A percentile compares a stretch with the other conserved stretches of the same genome.
phyloP scores from a whole-genome alignment of 2,329 filamentous ascomycete genomes.

The Pseudogymnoascus sp. region DNA sequence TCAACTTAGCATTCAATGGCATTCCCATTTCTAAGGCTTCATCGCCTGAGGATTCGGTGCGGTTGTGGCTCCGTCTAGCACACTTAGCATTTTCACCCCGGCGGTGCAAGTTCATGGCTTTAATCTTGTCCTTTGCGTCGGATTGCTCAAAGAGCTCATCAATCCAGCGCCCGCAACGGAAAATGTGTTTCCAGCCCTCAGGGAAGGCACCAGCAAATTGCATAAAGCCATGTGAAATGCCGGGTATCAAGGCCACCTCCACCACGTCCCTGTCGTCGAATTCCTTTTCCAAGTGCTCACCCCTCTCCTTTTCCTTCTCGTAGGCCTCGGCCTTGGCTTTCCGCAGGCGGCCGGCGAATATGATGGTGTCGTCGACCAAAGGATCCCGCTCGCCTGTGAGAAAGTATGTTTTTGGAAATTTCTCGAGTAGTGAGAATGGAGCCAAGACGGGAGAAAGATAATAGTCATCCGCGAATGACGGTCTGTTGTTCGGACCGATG shows the following conservation, averaged over 20 bases:
- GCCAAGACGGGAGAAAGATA: constrained; percentile 84
- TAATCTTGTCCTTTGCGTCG: constrained; percentile 34
- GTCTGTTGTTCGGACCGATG: constrained; percentile 85
- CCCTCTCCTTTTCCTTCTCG: constrained; percentile 43
- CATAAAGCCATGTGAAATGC: constrained; percentile 87
- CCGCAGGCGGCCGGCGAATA: constrained; percentile 84
- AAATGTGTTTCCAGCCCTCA: constrained; percentile 82
- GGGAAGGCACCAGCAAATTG: constrained; percentile 86
- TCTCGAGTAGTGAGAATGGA: constrained; percentile 71
- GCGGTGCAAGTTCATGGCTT: constrained; percentile 17
- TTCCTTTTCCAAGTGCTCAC: constrained; percentile 40
- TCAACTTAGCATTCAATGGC: constrained; percentile 33
- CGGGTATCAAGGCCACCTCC: constrained; percentile 78
- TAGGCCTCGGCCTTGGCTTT: constrained; percentile 61
- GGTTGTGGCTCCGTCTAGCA: constrained; percentile 14
- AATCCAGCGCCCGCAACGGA: constrained; percentile 74
- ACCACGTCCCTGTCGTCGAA: constrained; percentile 70
- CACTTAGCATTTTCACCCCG: constrained; percentile 13
- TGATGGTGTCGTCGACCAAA: constrained; percentile 91
- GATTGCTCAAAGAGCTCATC: constrained; percentile 61
- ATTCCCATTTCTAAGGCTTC: constrained; percentile 83
- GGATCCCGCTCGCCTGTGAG: constrained; percentile 93
- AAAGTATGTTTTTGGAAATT: constrained; percentile 93
- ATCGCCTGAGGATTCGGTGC: constrained; percentile 45
- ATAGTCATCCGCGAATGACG: constrained; percentile 87